Base-by-base conservation (phyloP, 169 alveolate species). In the Eimeria acervulina region DNA sequence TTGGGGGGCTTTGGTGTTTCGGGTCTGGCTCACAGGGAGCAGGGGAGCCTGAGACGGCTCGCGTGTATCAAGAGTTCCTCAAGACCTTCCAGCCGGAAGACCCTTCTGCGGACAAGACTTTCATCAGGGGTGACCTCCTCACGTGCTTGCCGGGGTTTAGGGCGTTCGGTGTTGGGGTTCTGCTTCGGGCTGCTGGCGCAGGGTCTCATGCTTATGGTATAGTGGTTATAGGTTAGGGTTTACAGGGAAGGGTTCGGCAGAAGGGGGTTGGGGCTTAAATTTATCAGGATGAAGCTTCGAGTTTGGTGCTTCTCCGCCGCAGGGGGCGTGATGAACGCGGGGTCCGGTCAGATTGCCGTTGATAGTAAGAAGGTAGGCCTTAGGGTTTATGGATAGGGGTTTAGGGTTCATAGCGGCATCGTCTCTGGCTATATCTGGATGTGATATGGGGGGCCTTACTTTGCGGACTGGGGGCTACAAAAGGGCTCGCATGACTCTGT, bases 1-100 rank as follows among this genome's bases (percentile, higher is more conserved):
- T n/a, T n/a, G n/a, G n/a, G n/a, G n/a, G 7, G 44, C n/a, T 66
- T 28, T 26, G 38, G 78, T 28, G 72, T 19, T 47, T 44, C n/a
- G 12, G 74, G 47, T 52, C 26, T 85, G 93, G 28, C 59, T 33
- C 31, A 31, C 93, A 85, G 93, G 80, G 74, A 8, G 81, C 63
- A 8, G 95, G 61, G 61, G 95, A 90, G 40, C 90, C 87, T 38
- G 95, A 40, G 28, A 84, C 94, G 88, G 94, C 89, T 66, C 68
- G 94, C 44, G 93, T 61, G 66, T 63, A 61, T 81, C 51, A 72
- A 83, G 80, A 96, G 89, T 87, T 90, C 70, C 90, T 90, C n/a
- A 90, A 90, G 89, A 74, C 95, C 19, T 90, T 90, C 42, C 90
- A 72, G 74, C 90, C 90, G 13, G 89, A 76, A n/a, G 95, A 90